Base-by-base conservation (phyloP, 768 basidiomycete genomes). In the Chalciporus pseudorubinellus region DNA sequence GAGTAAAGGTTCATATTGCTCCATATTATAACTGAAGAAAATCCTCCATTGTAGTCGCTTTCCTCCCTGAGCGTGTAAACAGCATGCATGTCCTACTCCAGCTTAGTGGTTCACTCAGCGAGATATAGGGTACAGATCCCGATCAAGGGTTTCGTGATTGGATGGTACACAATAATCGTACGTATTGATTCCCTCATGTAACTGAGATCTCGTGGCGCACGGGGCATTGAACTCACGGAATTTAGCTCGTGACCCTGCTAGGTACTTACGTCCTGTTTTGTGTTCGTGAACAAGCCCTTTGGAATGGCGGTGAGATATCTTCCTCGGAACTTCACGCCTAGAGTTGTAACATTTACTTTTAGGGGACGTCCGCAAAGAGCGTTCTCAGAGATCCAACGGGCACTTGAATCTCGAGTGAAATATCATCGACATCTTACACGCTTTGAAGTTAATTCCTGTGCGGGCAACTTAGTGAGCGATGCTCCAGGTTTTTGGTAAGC, bases 81-180 rank as follows among this genome's bases (percentile, higher is more conserved):
- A 56, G 55, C 50, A 60, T 52, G 20, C 34, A 39, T 41, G 34
- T 55, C 36, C 48, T 29, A 41, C 46, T 34, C 33, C 52, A 29
- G 18, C 48, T 43, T 20, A 39, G 31, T n/a, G 45, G 39, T 36
- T 46, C 11, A 22, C 39, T 42, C 46, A 31, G 39, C 46, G 29
- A 66, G 56, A 59, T 66, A 47, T 56, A 52, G 64, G 55, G 58
- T 47, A 50, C 47, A 61, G 59, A 59, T 64, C 43, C 42, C 20
- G 38, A 50, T 52, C 34, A 42, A 46, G 46, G 39, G 50, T 34
- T 46, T 53, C 41, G 18, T 45, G 26, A 18, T 51, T 43, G 46
- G 46, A 34, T 33, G n/a, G 16, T 29, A 36, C 36, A 26, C 33
- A 21, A 45, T 39, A 29, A 50, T 44, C 31, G 52, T 56, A 44